Evolutionary conservation across 192 early-diverging fungal genomes (phyloP).

Genomic region (Entomortierella parvispora): DNA sequence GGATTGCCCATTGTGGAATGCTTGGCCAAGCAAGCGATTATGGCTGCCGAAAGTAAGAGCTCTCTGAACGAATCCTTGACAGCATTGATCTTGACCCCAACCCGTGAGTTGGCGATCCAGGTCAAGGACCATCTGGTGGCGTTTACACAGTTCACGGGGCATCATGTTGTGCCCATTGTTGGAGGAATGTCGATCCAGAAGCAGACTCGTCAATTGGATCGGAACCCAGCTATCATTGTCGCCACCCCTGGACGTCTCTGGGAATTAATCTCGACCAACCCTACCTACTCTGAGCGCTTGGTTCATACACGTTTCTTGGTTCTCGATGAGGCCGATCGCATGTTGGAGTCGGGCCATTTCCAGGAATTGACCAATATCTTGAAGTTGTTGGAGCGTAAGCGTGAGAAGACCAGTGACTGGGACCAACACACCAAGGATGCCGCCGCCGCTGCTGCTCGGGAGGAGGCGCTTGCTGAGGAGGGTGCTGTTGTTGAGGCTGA

Average conservation of each 20-base stretch:
- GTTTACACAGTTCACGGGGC: constrained; percentile 48
- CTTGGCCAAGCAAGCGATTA: constrained; percentile 57
- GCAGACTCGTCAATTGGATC: constrained; percentile 79
- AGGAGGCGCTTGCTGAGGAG: not conserved
- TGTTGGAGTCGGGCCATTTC: constrained; percentile 85
- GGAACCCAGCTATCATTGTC: constrained; percentile 77
- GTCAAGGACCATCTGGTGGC: constrained; percentile 84
- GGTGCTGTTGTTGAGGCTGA: constrained; percentile 20
- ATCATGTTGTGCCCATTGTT: constrained; percentile 81
- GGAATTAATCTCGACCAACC: constrained; percentile 65
- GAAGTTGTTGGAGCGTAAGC: constrained; percentile 57
- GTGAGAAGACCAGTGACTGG: constrained; percentile 53
- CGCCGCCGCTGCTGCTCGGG: no score
- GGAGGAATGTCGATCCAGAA: constrained; percentile 96
- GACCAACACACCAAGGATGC: constrained; percentile 25
- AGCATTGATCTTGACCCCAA: constrained; percentile 90
- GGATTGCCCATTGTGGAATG: constrained; percentile 91
- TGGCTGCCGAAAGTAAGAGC: constrained; percentile 14
- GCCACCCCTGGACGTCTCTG: constrained; percentile 86
- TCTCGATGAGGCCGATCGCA: constrained; percentile 86
- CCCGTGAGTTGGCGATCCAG: constrained; percentile 96
- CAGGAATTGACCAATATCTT: constrained; percentile 75
- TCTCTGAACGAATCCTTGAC: constrained; percentile 48
- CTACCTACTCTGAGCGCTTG: constrained; percentile 64
- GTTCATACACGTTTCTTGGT: constrained; percentile 75